Conservation (phyloP, 495 filamentous ascomycete genomes). For the Arthonia radiata region DNA sequence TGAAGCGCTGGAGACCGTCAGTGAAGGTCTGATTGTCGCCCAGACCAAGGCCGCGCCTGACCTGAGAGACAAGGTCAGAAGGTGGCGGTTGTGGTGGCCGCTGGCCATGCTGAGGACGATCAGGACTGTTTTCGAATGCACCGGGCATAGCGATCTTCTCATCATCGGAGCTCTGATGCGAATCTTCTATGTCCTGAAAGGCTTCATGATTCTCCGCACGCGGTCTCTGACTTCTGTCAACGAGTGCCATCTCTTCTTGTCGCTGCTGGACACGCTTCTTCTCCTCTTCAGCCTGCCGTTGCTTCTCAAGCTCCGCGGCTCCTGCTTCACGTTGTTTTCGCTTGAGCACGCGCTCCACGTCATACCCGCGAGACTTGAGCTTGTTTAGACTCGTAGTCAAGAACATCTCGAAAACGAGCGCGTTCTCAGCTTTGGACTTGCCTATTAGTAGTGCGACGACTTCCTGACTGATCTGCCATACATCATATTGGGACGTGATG, state of each 20-base stretch:
- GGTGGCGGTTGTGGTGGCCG: too few species aligned
- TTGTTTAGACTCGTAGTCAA: slow-evolving; percentile 57
- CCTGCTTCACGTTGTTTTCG: slow-evolving; percentile 62
- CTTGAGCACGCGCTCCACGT: slow-evolving; percentile 76
- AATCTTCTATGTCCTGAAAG: slow-evolving; percentile 2
- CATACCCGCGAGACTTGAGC: slow-evolving; percentile 65
- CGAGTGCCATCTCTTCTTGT: slow-evolving; percentile 31
- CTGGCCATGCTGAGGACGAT: too few species aligned
- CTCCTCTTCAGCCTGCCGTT: slow-evolving; percentile 47
- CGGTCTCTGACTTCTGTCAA: too few species aligned
- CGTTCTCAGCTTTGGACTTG: slow-evolving; percentile 65
- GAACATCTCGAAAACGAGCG: slow-evolving; percentile 66
- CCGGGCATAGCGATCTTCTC: slow-evolving; percentile 33
- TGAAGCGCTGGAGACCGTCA: too few species aligned
- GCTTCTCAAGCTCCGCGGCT: slow-evolving; percentile 57
- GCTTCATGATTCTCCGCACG: too few species aligned
- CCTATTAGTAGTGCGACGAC: slow-evolving; percentile 54
- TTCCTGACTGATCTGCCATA: slow-evolving; percentile 72
- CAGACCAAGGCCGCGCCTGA: too few species aligned
- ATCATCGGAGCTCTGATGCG: slow-evolving; percentile 3
- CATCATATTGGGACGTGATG: slow-evolving; percentile 42
- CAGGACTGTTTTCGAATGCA: slow-evolving; percentile 27
- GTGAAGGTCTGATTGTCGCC: too few species aligned
- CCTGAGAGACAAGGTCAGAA: too few species aligned
- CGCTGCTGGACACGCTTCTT: slow-evolving; percentile 34